Percentiles rank a stretch among this genome's conserved stretches.
Conservation (phyloP, 2,329 filamentous ascomycete species). For the Nigrospora osmanthi region DNA sequence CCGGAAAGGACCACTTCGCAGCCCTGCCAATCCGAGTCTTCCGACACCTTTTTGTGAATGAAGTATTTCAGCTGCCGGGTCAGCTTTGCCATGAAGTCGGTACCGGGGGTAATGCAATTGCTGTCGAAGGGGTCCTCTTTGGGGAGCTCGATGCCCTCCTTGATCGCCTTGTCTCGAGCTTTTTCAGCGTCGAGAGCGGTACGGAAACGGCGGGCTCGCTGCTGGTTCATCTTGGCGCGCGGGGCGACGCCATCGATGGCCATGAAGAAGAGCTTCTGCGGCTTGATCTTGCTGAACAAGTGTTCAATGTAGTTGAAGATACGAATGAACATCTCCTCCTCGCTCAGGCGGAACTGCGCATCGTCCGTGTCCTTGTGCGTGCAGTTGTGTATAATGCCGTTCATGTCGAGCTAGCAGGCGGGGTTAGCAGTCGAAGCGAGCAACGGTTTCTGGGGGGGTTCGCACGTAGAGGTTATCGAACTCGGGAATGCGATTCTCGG, state of each 20-base stretch:
- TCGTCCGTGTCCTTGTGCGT: conserved; percentile 95
- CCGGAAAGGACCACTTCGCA: conserved; percentile 94
- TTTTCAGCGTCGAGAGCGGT: conserved; percentile 87
- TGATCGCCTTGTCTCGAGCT: conserved; percentile 85
- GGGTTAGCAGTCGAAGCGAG: conserved; percentile 20
- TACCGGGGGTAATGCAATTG: conserved; percentile 97
- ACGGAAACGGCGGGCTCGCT: conserved; percentile 88
- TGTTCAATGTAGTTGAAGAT: conserved; percentile 99
- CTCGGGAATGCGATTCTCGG: conserved; percentile 97
- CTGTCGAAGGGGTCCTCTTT: conserved; percentile 96
- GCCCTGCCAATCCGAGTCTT: conserved; percentile 95
- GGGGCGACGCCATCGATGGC: conserved; percentile 96
- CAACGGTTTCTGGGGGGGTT: conserved; percentile 5
- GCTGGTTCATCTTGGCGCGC: conserved; percentile 99
- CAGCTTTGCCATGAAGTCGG: conserved; percentile 95
- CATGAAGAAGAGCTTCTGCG: conserved; percentile 98
- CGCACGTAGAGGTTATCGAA: conserved; percentile 91
- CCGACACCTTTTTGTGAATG: conserved; percentile 96
- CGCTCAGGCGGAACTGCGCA: conserved; percentile 83
- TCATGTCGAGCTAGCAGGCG: conserved; percentile 74
- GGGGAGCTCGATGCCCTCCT: conserved; percentile 83
- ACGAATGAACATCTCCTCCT: conserved; percentile 99
- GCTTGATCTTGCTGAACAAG: conserved; percentile 96
- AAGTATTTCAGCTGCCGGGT: conserved; percentile 95
- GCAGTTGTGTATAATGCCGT: conserved; percentile 99